These are phyloP conservation scores for Voacanga thouarsii DNA, from an alignment of 257 asterid genomes.

Conservation along the genomic window DNA sequence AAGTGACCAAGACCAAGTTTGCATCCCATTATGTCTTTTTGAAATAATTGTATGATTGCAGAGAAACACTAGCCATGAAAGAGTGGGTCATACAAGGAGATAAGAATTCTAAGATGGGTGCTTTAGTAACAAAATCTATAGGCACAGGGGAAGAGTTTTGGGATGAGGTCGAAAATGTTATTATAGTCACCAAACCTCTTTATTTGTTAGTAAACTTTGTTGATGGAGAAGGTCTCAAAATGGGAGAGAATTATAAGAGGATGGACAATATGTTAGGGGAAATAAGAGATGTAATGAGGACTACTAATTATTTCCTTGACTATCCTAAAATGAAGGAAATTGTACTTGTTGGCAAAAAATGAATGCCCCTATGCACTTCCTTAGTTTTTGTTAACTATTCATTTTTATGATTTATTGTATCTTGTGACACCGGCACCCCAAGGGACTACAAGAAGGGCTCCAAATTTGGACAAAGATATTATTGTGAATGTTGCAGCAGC, in stretches of 20 bases:
- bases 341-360: constrained; percentile 6
- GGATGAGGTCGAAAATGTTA: no score
- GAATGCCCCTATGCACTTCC: constrained; percentile 10
- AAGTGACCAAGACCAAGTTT: constrained; percentile 18
- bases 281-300: neutral
- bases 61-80: no score
- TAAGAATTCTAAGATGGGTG: no score
- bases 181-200: no score
- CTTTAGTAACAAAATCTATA: neutral
- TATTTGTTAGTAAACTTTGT: no score
- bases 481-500: constrained; percentile 1
- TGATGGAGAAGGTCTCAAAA: no score
- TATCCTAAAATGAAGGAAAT: neutral
- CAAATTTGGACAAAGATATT: constrained; percentile 16
- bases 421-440: constrained; percentile 2
- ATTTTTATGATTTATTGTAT: constrained; percentile 4
- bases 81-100: no score
- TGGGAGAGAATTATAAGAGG: neutral
- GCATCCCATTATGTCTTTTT: neutral
- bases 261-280: constrained; percentile 9
- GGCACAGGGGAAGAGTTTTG: neutral
- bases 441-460: constrained; percentile 6
- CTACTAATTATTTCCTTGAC: neutral
- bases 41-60: neutral
- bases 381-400: constrained; percentile 8